Evolutionary conservation across 1,284 basidiomycete genomes (phyloP).

Genomic region (Xerocomus nothofagi): DNA sequence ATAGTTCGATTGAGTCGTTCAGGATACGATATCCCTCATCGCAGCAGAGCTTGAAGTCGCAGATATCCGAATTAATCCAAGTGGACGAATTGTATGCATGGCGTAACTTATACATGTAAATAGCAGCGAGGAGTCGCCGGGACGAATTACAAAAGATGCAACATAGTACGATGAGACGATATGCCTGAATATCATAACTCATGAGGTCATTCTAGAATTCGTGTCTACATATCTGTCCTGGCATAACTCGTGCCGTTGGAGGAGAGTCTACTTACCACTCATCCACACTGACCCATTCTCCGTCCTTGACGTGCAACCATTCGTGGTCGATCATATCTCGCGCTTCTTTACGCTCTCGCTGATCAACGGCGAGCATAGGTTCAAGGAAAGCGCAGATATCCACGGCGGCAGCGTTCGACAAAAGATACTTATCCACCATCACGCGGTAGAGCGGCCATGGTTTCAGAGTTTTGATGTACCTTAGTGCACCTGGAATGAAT

Average conservation of each 20-base stretch:
- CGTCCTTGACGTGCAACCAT: slow-evolving; percentile 63
- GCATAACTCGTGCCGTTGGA: slow-evolving; percentile 1
- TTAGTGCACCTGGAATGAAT: slow-evolving; percentile 49
- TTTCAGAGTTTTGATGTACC: slow-evolving; percentile 79
- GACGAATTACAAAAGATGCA: not conserved
- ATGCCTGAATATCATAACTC: not conserved
- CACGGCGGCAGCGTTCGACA: slow-evolving; percentile 57
- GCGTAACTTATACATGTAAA: slow-evolving; percentile 1
- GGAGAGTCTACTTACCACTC: slow-evolving; percentile 42
- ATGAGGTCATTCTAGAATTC: slow-evolving; percentile 6
- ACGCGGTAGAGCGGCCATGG: slow-evolving; percentile 84
- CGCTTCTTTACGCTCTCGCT: slow-evolving; percentile 68
- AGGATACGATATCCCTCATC: too few relatives aligned
- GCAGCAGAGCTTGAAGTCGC: too few relatives aligned
- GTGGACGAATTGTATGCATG: not conserved
- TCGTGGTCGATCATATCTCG: slow-evolving; percentile 69
- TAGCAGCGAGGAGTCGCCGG: not conserved
- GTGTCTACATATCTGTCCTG: slow-evolving; percentile 12
- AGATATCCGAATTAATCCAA: not conserved
- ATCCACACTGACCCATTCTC: slow-evolving; percentile 43
- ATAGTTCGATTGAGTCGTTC: too few relatives aligned
- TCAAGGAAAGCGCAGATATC: slow-evolving; percentile 70
- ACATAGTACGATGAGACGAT: slow-evolving; percentile 17
- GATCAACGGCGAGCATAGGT: slow-evolving; percentile 79
- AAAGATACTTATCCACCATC: slow-evolving; percentile 83